Evolutionary conservation across 352 stramenopile species (phyloP).

Genomic region (Phytophthora melonis): DNA sequence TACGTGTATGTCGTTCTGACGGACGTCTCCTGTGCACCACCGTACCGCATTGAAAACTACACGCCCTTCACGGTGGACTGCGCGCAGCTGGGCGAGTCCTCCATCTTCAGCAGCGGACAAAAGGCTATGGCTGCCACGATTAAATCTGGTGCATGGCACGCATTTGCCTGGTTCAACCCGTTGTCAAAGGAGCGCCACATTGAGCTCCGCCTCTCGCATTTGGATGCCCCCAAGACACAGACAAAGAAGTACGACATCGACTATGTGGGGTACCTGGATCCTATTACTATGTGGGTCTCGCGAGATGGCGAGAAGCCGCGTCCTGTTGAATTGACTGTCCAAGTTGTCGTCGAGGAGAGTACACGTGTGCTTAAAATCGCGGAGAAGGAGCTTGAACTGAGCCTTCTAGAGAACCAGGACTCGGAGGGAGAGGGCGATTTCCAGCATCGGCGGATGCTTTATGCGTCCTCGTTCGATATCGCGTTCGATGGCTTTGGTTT

Average conservation of each 20-base stretch:
- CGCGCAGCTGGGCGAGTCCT: conserved; percentile 72
- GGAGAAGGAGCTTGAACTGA: conserved; percentile 83
- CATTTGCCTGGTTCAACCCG: conserved; percentile 88
- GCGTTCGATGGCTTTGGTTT: conserved; percentile 80
- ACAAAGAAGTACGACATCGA: conserved; percentile 88
- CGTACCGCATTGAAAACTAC: conserved; percentile 91
- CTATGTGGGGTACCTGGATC: conserved; percentile 79
- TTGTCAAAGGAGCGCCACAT: conserved; percentile 87
- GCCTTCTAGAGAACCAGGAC: conserved; percentile 72
- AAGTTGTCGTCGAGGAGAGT: conserved; percentile 83
- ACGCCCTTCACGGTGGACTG: conserved; percentile 86
- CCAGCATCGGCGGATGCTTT: conserved; percentile 83
- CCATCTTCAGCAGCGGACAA: conserved; percentile 68
- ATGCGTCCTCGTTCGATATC: conserved; percentile 85
- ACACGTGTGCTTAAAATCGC: conserved; percentile 86
- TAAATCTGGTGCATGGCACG: conserved; percentile 75
- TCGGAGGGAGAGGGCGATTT: conserved; percentile 74
- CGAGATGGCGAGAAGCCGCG: conserved; percentile 58
- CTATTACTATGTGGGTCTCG: conserved; percentile 65
- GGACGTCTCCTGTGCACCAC: conserved; percentile 80
- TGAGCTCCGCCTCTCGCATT: conserved; percentile 68
- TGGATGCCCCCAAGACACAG: conserved; percentile 60
- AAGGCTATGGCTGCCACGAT: conserved; percentile 62
- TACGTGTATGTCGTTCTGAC: conserved; percentile 90
- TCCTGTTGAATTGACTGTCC: conserved; percentile 69